These are phyloP conservation scores for Euphorbia lathyris DNA, from an alignment of 345 rosid species.

Conservation along the genomic window DNA sequence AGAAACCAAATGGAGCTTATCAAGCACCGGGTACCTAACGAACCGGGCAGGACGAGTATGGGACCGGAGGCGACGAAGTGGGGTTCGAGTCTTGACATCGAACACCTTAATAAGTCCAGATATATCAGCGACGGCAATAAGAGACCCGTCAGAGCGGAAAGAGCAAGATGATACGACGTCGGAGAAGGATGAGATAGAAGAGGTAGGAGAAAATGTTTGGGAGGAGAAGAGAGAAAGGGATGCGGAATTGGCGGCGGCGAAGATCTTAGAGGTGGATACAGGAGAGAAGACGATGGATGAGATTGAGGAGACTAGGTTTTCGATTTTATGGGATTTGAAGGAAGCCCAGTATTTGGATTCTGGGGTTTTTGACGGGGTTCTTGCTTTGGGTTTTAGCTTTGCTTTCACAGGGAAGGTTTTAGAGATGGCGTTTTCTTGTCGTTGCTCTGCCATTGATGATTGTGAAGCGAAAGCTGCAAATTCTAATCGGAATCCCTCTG, in stretches of 20 bases:
- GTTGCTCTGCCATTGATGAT: slow-evolving; percentile 12
- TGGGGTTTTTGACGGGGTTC: slow-evolving; percentile 53
- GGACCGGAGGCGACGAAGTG: slow-evolving; percentile 79
- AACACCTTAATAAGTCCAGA: slow-evolving; percentile 75
- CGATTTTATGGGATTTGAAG: slow-evolving; percentile 59
- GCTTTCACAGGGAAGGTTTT: slow-evolving; percentile 55
- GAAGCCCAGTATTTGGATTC: slow-evolving; percentile 91
- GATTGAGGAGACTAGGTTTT: slow-evolving; percentile 50
- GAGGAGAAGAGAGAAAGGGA: slow-evolving; percentile 63
- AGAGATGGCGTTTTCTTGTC: background rate
- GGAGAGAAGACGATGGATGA: slow-evolving; percentile 75
- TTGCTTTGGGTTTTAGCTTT: slow-evolving; percentile 57
- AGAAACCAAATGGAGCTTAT: slow-evolving; percentile 83
- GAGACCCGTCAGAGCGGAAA: slow-evolving; percentile 82
- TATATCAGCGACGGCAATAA: slow-evolving; percentile 80
- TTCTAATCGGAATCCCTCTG: no score
- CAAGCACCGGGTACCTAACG: slow-evolving; percentile 67
- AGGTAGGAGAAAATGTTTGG: slow-evolving; percentile 36
- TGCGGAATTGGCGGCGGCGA: slow-evolving; percentile 76
- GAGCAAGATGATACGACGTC: slow-evolving; percentile 79
- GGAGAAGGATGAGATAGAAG: slow-evolving; percentile 54
- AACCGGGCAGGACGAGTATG: slow-evolving; percentile 76
- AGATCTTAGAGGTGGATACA: slow-evolving; percentile 21
- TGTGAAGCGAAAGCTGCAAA: background rate
- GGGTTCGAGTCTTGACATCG: slow-evolving; percentile 61